Evolutionary conservation across 257 asterid genomes (phyloP).

Genomic region (Nemophila menziesii): DNA sequence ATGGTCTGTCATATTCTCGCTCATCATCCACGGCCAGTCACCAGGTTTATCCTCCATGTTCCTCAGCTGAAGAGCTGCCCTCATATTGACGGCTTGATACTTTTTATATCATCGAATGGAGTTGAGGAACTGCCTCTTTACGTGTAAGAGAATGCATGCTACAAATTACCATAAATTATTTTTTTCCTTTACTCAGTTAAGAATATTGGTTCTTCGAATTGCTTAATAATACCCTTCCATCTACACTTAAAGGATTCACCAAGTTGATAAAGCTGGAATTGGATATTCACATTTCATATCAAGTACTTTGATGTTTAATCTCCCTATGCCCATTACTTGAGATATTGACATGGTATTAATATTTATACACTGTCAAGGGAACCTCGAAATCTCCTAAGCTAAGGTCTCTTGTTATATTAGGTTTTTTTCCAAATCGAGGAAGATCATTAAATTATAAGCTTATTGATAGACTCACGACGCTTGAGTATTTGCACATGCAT

Average conservation of each 20-base stretch:
- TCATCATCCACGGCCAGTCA: constrained; percentile 13
- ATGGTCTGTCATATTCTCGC: constrained; percentile 2
- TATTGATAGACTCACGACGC: constrained; percentile 4
- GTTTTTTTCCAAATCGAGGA: background rate
- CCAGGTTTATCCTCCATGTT: constrained; percentile 11
- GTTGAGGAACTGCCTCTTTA: constrained; percentile 5
- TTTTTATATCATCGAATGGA: constrained; percentile 5
- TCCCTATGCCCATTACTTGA: constrained; percentile 7
- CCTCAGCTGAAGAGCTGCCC: constrained; percentile 5
- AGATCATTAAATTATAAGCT: constrained; percentile 6
- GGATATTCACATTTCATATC: background rate
- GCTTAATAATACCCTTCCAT: constrained; percentile 2
- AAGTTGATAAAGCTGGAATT: constrained; percentile 2
- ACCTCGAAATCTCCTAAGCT: constrained; percentile 6
- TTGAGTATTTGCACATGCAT: constrained; percentile 10
- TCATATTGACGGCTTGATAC: constrained; percentile 12
- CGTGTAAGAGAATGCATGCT: background rate
- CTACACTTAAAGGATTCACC: constrained; percentile 10
- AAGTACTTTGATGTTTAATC: constrained; percentile 8
- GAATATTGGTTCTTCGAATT: constrained; percentile 1
- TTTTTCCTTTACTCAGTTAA: background rate
- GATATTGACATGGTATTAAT: constrained; percentile 5
- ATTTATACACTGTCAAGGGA: background rate
- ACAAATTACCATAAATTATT: constrained; percentile 12
- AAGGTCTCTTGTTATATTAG: background rate